Percentiles rank a stretch among this genome's conserved stretches.
Conservation (phyloP, 345 rosid species). For the Ricinus communis region DNA sequence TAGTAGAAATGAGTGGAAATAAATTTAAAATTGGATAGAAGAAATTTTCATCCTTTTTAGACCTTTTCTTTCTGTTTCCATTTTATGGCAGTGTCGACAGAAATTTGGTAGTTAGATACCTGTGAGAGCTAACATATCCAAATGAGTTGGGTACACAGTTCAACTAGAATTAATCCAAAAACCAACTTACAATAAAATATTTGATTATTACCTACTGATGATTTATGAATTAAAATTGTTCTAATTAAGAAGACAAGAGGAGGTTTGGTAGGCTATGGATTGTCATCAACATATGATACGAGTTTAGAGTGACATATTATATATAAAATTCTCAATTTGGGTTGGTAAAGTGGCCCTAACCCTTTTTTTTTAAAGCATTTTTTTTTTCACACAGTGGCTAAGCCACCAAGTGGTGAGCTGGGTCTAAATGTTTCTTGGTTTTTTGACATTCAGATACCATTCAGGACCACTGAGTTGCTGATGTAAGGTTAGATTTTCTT, state of each 20-base stretch:
- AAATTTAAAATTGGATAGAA: too few relatives aligned
- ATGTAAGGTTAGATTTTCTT: too few relatives aligned
- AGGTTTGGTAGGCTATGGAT: background rate
- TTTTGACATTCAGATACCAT: background rate
- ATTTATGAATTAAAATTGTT: background rate
- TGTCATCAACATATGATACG: background rate
- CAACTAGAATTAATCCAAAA: background rate
- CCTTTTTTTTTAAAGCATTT: too few relatives aligned
- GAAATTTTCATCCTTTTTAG: too few relatives aligned
- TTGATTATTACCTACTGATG: background rate
- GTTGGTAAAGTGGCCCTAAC: background rate
- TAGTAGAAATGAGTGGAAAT: too few relatives aligned
- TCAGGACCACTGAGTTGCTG: too few relatives aligned
- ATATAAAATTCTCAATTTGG: background rate
- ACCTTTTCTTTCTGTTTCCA: too few relatives aligned
- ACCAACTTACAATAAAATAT: background rate
- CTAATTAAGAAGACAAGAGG: background rate
- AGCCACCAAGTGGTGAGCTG: background rate
- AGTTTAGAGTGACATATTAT: too few relatives aligned
- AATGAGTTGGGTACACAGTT: background rate
- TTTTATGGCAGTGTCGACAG: too few relatives aligned
- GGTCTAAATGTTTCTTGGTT: background rate
- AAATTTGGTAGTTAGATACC: too few relatives aligned
- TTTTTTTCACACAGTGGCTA: background rate
- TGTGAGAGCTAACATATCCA: too few relatives aligned